Conservation (phyloP, 2,329 filamentous ascomycete genomes). For the Ophiostoma piceae region DNA sequence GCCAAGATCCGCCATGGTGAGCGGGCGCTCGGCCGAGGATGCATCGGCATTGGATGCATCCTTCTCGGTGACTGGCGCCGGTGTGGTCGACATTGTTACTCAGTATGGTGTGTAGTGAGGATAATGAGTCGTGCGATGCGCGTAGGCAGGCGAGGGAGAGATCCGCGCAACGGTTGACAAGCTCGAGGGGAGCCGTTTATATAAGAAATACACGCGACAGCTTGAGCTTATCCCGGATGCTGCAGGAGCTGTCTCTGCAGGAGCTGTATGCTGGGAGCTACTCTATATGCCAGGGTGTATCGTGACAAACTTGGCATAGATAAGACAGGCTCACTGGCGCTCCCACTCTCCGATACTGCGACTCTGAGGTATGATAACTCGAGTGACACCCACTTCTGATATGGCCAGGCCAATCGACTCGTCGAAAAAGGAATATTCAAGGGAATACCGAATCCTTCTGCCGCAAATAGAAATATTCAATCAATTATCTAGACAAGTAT, state of each 20-base stretch:
- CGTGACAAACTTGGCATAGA: conserved; percentile 10
- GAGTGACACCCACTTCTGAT: background rate
- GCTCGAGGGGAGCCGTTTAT: background rate
- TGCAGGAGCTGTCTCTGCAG: background rate
- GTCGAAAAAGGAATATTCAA: background rate
- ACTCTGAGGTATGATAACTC: background rate
- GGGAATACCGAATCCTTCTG: background rate
- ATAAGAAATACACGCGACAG: background rate
- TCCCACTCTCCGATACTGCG: conserved; percentile 11
- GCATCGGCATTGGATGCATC: background rate
- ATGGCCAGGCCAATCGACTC: background rate
- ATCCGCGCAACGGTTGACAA: background rate
- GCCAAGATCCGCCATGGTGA: conserved; percentile 13
- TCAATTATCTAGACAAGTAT: background rate
- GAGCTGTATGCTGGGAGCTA: background rate
- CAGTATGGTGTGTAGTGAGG: background rate
- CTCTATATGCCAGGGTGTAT: background rate
- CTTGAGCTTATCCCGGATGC: background rate
- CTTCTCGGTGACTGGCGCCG: conserved; percentile 2
- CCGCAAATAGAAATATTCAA: background rate
- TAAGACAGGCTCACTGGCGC: background rate
- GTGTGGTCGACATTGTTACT: background rate
- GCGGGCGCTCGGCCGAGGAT: background rate
- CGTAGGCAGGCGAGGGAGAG: background rate
- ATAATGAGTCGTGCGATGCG: background rate